Percentiles rank a stretch among this genome's conserved stretches.
Conservation (phyloP, 495 filamentous ascomycete species). For the Penicillium diatomitis region DNA sequence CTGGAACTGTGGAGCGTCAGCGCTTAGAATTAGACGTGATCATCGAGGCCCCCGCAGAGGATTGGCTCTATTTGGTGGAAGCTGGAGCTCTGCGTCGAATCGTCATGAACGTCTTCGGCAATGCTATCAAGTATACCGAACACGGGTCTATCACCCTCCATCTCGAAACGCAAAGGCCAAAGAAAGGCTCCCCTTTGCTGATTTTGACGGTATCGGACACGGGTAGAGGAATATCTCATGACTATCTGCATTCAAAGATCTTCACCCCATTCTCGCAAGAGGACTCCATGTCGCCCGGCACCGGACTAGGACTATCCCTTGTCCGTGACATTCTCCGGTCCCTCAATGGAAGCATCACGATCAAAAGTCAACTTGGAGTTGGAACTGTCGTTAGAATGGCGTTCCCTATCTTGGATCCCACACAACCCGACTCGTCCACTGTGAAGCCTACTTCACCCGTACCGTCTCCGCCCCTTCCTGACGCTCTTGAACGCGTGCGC, state of each 20-base stretch:
- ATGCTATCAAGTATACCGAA: constrained; percentile 61
- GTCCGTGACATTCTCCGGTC: constrained; percentile 41
- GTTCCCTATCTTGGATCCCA: constrained; percentile 29
- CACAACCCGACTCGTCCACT: constrained; percentile 20
- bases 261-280: constrained; percentile 41
- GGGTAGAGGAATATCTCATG: constrained; percentile 37
- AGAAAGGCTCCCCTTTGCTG: constrained; percentile 22
- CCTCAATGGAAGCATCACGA: constrained; percentile 39
- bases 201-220: constrained; percentile 35
- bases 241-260: constrained; percentile 31
- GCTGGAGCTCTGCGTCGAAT: constrained; percentile 56
- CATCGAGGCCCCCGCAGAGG: constrained; percentile 38
- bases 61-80: constrained; percentile 47
- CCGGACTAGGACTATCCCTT: constrained; percentile 41
- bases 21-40: constrained; percentile 46
- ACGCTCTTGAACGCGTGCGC: background rate
- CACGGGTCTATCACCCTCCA: constrained; percentile 50
- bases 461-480: background rate
- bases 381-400: constrained; percentile 42
- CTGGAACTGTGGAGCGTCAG: constrained; percentile 14
- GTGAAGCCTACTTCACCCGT: background rate
- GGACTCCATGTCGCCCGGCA: constrained; percentile 29
- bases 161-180: constrained; percentile 40
- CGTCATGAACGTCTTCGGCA: constrained; percentile 66
- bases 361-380: constrained; percentile 34